Evolutionary conservation across 768 basidiomycete genomes (phyloP), one percentile per base, ranked within the genome.

Genomic region (Macrolepiota dolichaula): DNA sequence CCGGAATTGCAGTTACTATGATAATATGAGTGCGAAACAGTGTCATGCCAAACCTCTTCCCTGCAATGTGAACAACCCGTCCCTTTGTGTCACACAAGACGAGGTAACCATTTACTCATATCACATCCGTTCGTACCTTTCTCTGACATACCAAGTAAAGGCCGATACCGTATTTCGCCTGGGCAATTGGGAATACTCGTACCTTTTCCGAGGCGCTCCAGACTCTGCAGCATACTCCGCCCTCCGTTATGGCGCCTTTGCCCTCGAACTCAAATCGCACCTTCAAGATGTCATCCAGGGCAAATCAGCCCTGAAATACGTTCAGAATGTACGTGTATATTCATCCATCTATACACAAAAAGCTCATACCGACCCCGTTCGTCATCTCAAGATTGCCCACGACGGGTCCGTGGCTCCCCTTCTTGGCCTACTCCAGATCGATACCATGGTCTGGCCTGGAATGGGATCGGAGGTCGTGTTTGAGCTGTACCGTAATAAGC

Each of bases 181-280:
- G 4, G 85, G 84, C 0, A 82, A 83, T 61, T 86, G 83, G 82
- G 85, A 86, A 68, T 85, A 86, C 62, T 81, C 74, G 60, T 87
- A 76, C 76, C 72, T 77, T 27, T 82, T 67, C 68, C 74, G 81
- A 1, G 79, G 81, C 53, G 79, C 80, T 0, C 76, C 77, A 27
- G 69, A 74, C 9, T 80, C 81, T 1, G 69, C 79, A 0, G 65
- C 75, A 57, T 82, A 81, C 54, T 66, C 79, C 12, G 71, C 77
- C 1, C 65, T 81, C n/a, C 73, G 70, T 59, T 82, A 77, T 47
- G 82, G 82, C 0, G 79, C 73, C 1, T 83, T 77, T 76, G 67
- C 79, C 44, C 70, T 81, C 2, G 81, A 83, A 62, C 68, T 82
- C 22, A 76, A 74, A 65, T 68, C 69, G 0, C 78, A 77, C 63